Percentiles rank a stretch among this genome's conserved stretches.
phyloP scores from a whole-genome alignment of 1,284 basidiomycete species.

The Limonomyces culmigenus region DNA sequence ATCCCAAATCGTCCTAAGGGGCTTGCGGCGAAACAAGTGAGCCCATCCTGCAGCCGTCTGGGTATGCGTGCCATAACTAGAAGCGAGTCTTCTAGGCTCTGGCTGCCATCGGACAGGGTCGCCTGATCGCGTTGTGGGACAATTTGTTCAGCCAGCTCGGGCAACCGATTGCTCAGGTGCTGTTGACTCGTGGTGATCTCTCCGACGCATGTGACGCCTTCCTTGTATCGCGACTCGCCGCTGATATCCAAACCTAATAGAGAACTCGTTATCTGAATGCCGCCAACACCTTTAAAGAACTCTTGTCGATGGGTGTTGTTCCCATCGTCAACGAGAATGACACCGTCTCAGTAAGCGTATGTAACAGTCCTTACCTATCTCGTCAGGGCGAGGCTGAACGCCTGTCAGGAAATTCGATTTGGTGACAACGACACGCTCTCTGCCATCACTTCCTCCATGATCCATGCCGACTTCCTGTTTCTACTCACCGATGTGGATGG shows the following conservation, averaged over 20 bases:
- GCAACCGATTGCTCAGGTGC: constrained; percentile 90
- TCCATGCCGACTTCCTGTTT: constrained; percentile 95
- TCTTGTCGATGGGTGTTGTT: constrained; percentile 80
- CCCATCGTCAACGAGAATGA: constrained; percentile 97
- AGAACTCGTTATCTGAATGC: constrained; percentile 88
- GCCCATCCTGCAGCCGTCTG: constrained; percentile 5
- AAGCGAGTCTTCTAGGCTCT: constrained; percentile 44
- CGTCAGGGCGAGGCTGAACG: constrained; percentile 1
- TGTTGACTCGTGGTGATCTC: constrained; percentile 90
- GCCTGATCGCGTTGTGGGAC: constrained; percentile 94
- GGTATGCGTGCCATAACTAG: constrained; percentile 5
- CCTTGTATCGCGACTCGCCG: background rate
- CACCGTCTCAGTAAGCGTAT: constrained; percentile 84
- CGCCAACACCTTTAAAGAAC: constrained; percentile 81
- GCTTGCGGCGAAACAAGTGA: constrained; percentile 79
- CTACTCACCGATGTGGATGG: constrained; percentile 95
- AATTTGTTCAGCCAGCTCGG: constrained; percentile 87
- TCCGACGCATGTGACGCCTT: constrained; percentile 75
- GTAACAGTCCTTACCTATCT: constrained; percentile 15
- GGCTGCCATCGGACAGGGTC: constrained; percentile 91
- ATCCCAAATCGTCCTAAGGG: constrained; percentile 69
- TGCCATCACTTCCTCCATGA: constrained; percentile 92
- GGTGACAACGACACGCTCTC: constrained; percentile 98
- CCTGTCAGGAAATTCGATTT: constrained; percentile 88
- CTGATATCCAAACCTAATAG: constrained; percentile 21